Base-by-base conservation (phyloP, 371 early-diverging fungal genomes). In the Encephalitozoon hellem region DNA sequence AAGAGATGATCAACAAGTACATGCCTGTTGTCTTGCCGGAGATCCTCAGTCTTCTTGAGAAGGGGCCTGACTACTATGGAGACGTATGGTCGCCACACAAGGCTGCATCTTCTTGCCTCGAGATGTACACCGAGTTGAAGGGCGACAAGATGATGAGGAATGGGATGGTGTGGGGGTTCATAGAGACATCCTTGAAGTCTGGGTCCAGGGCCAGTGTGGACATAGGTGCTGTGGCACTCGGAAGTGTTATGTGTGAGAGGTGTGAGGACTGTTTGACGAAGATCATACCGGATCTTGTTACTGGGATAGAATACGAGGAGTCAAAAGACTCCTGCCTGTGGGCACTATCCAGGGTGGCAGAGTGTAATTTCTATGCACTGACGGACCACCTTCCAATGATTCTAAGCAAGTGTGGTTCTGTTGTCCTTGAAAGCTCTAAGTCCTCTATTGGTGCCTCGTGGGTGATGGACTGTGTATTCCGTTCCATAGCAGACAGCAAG, bases 201-300 rank as follows among this genome's bases (percentile, higher is more conserved):
- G 41, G 28, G 4, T 68, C 77, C n/a, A 42, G 8, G 23, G 66
- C 47, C 12, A 63, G 69, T 41, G 52, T 63, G 32, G 84, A 82
- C 32, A 72, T 79, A n/a, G 84, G 76, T 9, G 71, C 81, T 42
- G 67, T 80, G 1, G 80, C 80, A 0, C 51, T 84, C 1, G 84
- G 84, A n/a, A 67, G 77, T 52, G 67, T 81, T 0, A 25, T 51
- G 28, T 32, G 12, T 15, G 42, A 28, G 23, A 69, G 38, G 26
- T 69, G 38, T 67, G 63, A 69, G 23, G 68, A 72, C 11, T 43
- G 67, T 18, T 25, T 79, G 4, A 32, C 53, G 12, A 55, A 45
- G 28, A 47, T 76, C 25, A n/a, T 72, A 1, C 63, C 42, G 8
- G 25, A 73, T 0, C 26, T 80, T 43, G 72, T 74, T 18, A 12